Evolutionary conservation across 495 filamentous ascomycete genomes (phyloP), one percentile per base, ranked within the genome.

Genomic region (Sordaria brevicollis): DNA sequence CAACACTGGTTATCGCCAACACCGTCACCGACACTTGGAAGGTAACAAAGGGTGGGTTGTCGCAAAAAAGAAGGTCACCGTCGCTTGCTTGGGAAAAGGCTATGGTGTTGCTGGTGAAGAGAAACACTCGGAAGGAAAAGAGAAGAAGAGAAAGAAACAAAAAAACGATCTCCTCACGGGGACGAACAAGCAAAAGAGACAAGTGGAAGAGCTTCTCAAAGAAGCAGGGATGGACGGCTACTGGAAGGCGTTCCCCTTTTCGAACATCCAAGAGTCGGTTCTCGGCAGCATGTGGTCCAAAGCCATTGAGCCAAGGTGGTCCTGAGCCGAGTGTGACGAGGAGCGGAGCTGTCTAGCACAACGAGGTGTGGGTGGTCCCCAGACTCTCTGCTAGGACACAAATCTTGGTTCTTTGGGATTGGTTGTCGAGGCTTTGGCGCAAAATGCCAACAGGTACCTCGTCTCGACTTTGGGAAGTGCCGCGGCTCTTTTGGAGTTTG

Each of bases 241-340:
- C 66, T 25, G 70, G 69, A 57, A 62, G 38, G 68, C 66, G 36
- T 37, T 68, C 71, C 65, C 73, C 75, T 72, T 76, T 76, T 72
- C 69, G 70, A 31, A 57, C 13, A 67, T 65, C 6, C 34, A 65
- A 72, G 65, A 39, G 72, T 74, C 74, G 73, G 75, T 69, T 65
- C 35, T 76, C 75, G 75, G 75, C 67, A 74, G 71, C 75, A 76
- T 75, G 73, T 76, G 73, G 70, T 67, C 67, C 41, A 49, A 49
- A 49, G n/a, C 41, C 41, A 57, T 57, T 57, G 35, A 65, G 54
- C 67, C 41, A 71, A 69, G 41, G 21, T 21, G 29, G 33, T 67
- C 66, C 57, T 65, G 43, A 68, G 71, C 73, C 75, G 73, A 77
- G 72, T 70, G 65, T 49, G 70, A 75, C 75, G 71, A 29, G 69